Evolutionary conservation across 208 protist species (phyloP), one percentile per base, ranked within the genome.

Genomic region (Crithidia thermophila): DNA sequence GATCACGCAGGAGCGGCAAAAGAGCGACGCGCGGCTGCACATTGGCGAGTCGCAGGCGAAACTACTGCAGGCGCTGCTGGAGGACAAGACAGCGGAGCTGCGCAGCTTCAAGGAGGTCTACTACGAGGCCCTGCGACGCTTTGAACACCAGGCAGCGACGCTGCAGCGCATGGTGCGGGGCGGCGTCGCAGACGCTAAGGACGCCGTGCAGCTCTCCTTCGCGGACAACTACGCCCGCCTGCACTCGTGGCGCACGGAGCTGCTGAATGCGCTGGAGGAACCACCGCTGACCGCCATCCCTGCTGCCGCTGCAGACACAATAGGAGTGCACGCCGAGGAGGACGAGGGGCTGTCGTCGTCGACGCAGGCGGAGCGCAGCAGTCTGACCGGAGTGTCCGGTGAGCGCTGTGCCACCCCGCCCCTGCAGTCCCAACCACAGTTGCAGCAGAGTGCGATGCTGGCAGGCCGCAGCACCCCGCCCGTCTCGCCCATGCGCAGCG

Each of bases 61-160:
- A 58, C 68, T 95, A 23, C 69, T 95, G 23, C 73, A 78, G 47
- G 73, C 45, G 4, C 66, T 88, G 37, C 58, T 93, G n/a, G 80
- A 82, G 58, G 85, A 93, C 39, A 93, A 93, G 77, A 85, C 90
- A 59, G 73, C 67, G 21, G 82, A 86, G 75, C 73, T 95, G 46
- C 73, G 82, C 39, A 39, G 51, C 20, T 91, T 88, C 75, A 87
- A 92, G 65, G 56, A 77, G 25, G 42, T 81, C 3, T 96, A 96
- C 78, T 81, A 88, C 51, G 88, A 93, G 10, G 85, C 91, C 0
- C 76, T 96, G 27, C 30, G 72, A 10, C 79, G 75, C 11, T 96
- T 96, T 64, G 90, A 95, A 51, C 28, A 78, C 27, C 82, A 95
- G 42, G 71, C 84, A 0, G 21, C 47, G 30, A 28, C 58, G 31